Evolutionary conservation across 1,284 basidiomycete species (phyloP).

Genomic region (Sparassis latifolia): DNA sequence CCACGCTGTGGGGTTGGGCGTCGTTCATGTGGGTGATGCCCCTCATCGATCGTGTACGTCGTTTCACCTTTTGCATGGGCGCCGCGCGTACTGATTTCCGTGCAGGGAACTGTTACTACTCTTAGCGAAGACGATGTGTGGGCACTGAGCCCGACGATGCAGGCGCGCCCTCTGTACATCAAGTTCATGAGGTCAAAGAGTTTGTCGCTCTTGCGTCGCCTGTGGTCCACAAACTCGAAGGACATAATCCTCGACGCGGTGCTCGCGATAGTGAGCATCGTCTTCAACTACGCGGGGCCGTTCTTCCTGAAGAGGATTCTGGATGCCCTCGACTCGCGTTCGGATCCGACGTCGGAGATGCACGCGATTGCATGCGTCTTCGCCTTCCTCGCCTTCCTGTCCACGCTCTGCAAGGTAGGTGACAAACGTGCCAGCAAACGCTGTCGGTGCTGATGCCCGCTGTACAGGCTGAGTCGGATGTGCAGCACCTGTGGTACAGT

Average conservation of each 20-base stretch:
- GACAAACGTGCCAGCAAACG: too few relatives aligned
- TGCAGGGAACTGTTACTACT: constrained; percentile 50
- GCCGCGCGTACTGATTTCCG: too few relatives aligned
- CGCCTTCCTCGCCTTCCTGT: constrained; percentile 59
- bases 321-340: constrained; percentile 28
- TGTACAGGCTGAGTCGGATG: constrained; percentile 49
- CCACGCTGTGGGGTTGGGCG: constrained; percentile 71
- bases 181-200: constrained; percentile 43
- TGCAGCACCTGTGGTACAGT: constrained; percentile 75
- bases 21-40: constrained; percentile 76
- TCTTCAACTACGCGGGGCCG: constrained; percentile 64
- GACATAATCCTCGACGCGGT: constrained; percentile 68
- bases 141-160: constrained; percentile 60
- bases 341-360: constrained; percentile 30
- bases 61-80: background rate
- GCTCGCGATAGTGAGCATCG: constrained; percentile 57
- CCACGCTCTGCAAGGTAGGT: constrained; percentile 42
- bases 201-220: constrained; percentile 51
- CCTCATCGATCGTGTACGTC: constrained; percentile 44
- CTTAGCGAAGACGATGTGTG: constrained; percentile 71
- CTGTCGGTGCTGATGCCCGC: too few relatives aligned
- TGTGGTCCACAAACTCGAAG: constrained; percentile 64
- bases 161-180: constrained; percentile 59
- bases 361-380: constrained; percentile 65
- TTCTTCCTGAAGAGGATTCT: constrained; percentile 65